These are phyloP conservation scores for Taiwanofungus camphoratus DNA, from an alignment of 1,284 basidiomycete species.

Conservation along the genomic window DNA sequence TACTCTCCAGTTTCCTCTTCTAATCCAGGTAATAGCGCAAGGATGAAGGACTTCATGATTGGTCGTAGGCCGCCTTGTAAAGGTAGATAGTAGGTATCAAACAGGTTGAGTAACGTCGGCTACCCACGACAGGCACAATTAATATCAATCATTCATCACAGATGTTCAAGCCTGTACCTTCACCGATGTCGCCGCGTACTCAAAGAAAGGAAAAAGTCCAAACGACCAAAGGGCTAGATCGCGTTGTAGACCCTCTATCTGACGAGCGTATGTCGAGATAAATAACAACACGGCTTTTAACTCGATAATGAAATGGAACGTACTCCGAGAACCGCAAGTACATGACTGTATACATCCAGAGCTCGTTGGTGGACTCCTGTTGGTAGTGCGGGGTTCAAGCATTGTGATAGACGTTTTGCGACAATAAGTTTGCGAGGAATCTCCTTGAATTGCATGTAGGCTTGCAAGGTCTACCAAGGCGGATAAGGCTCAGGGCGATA, in stretches of 20 bases:
- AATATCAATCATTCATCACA: background rate
- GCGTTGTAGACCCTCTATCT: constrained; percentile 84
- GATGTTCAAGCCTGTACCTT: constrained; percentile 49
- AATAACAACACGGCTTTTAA: background rate
- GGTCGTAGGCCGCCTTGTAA: constrained; percentile 80
- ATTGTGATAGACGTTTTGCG: constrained; percentile 93
- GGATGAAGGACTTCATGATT: constrained; percentile 89
- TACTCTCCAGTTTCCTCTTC: constrained; percentile 97
- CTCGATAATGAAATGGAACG: constrained; percentile 25
- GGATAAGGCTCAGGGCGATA: background rate
- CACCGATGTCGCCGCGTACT: constrained; percentile 94
- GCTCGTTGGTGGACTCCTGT: constrained; percentile 96
- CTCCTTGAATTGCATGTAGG: constrained; percentile 87
- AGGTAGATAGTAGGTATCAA: constrained; percentile 88
- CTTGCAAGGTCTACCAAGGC: constrained; percentile 75
- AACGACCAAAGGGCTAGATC: constrained; percentile 95
- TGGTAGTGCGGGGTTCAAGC: constrained; percentile 93
- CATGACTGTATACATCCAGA: constrained; percentile 91
- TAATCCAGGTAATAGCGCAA: constrained; percentile 88
- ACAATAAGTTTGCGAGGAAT: constrained; percentile 95
- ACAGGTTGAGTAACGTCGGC: constrained; percentile 83
- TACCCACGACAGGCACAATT: too few species aligned
- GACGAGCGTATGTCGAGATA: constrained; percentile 3
- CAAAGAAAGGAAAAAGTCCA: constrained; percentile 97
- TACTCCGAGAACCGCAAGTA: constrained; percentile 86